Evolutionary conservation across 1,139 yeast species (phyloP), one percentile per base, ranked within the genome.

Genomic region (Magnusiomyces paraingens): DNA sequence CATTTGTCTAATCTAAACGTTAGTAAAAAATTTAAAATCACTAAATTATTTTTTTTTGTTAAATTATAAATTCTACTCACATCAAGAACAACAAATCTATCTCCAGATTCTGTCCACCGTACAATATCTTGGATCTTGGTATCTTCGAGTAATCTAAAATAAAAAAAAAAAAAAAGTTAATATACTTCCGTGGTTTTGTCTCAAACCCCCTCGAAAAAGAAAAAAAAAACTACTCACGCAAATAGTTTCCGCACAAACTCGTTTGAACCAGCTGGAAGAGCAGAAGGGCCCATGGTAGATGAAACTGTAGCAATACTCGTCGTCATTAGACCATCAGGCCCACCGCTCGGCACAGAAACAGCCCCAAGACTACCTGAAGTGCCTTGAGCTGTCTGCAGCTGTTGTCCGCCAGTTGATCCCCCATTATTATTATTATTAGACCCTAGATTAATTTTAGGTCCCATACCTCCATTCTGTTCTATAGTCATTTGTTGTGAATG

Each of bases 61-160:
- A 17, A 32, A 20, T 15, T 4, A 26, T 26, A n/a, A n/a, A 14
- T 39, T 17, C 15, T 8, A 55, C 66, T 54, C 46, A 64, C 70
- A 70, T 93, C 95, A 45, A 86, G 69, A 36, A 93, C 96, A 48
- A 93, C 88, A 70, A 93, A 93, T 47, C 89, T 81, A 64, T 88
- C 94, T 1, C 97, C 97, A 21, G 68, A 67, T 36, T 78, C 79
- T 1, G 95, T 83, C 98, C 98, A 93, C 55, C 86, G 73, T 12
- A 93, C 96, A 38, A 88, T 81, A 56, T 79, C 78, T 51, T 79
- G 77, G 67, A 86, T 87, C 38, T 79, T 76, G 57, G 86, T 87
- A 58, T 84, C 90, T 65, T 88, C 95, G 44, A 93, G 76, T 93
- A 93, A 91, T 58, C 84, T 84, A 66, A 79, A 87, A 42, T 87